Evolutionary conservation across 768 basidiomycete species (phyloP).

Genomic region (Auriculariales sp.): DNA sequence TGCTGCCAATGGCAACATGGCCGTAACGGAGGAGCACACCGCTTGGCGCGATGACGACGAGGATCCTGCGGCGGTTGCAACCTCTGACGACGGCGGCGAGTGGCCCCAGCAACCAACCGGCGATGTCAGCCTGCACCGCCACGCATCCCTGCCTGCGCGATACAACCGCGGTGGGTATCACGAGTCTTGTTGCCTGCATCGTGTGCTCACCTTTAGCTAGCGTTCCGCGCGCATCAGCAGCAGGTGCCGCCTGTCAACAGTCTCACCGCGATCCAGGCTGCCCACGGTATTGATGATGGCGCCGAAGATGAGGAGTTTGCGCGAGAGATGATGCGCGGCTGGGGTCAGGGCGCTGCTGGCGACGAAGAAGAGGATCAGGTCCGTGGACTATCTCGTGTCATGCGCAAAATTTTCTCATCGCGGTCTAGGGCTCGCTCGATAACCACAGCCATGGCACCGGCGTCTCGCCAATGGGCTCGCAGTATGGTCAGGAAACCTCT

Average conservation of each 20-base stretch:
- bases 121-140: constrained; percentile 60
- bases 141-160: constrained; percentile 66
- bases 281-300: constrained; percentile 62
- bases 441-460: constrained; percentile 34
- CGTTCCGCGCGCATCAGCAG: constrained; percentile 4
- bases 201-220: background rate
- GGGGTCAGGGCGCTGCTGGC: constrained; percentile 14
- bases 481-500: constrained; percentile 41
- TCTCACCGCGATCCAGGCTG: constrained; percentile 57
- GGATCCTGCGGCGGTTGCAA: too few relatives aligned
- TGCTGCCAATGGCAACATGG: constrained; percentile 40
- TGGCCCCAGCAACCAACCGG: constrained; percentile 66
- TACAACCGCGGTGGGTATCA: constrained; percentile 50
- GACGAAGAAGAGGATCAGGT: constrained; percentile 52
- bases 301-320: constrained; percentile 70
- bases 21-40: constrained; percentile 54
- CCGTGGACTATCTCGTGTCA: constrained; percentile 10
- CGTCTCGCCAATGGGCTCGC: constrained; percentile 51
- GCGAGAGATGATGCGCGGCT: constrained; percentile 35
- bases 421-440: constrained; percentile 30
- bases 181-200: constrained; percentile 8
- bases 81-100: constrained; percentile 54
- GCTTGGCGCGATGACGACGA: constrained; percentile 49
- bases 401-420: constrained; percentile 12
- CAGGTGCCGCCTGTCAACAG: constrained; percentile 41